phyloP scores from a whole-genome alignment of 192 early-diverging fungal species.

The Linnemannia hyalina region DNA sequence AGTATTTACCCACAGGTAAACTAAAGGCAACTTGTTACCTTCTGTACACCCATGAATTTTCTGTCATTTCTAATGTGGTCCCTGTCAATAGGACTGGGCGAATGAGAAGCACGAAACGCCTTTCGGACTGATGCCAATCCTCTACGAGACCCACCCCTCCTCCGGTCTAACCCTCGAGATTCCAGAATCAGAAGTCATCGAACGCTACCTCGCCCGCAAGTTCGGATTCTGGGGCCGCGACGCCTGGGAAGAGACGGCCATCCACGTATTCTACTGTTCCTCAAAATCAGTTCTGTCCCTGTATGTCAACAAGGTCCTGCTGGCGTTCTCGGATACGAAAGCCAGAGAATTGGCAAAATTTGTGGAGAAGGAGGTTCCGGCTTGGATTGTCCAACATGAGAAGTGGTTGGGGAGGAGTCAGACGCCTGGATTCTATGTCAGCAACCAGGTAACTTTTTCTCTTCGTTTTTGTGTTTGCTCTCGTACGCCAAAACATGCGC shows the following conservation, averaged over 20 bases:
- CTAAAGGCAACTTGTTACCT: not conserved
- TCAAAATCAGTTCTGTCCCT: slow-evolving; percentile 37
- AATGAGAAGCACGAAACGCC: slow-evolving; percentile 20
- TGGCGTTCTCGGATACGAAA: slow-evolving; percentile 46
- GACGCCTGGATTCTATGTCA: slow-evolving; percentile 31
- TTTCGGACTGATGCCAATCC: slow-evolving; percentile 33
- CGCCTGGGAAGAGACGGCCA: slow-evolving; percentile 48
- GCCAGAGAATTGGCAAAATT: slow-evolving; percentile 29
- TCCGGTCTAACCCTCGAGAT: slow-evolving; percentile 44
- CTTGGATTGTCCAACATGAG: slow-evolving; percentile 43
- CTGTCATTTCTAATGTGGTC: not conserved
- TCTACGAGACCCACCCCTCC: slow-evolving; percentile 30
- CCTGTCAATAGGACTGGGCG: slow-evolving; percentile 26
- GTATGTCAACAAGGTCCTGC: slow-evolving; percentile 46
- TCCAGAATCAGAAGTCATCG: slow-evolving; percentile 62
- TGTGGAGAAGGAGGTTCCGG: slow-evolving; percentile 19
- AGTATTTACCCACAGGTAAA: slow-evolving; percentile 31
- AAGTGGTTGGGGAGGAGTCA: slow-evolving; percentile 33
- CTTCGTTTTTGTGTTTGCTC: not conserved
- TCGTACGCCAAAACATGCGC: not conserved
- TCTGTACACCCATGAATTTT: not conserved
- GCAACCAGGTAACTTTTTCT: slow-evolving; percentile 18
- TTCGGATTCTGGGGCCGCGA: slow-evolving; percentile 44
- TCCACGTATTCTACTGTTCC: slow-evolving; percentile 46
- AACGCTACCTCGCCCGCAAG: slow-evolving; percentile 63